Conservation (phyloP, 108 stramenopile species). For the Nannochloropsis granulata region DNA sequence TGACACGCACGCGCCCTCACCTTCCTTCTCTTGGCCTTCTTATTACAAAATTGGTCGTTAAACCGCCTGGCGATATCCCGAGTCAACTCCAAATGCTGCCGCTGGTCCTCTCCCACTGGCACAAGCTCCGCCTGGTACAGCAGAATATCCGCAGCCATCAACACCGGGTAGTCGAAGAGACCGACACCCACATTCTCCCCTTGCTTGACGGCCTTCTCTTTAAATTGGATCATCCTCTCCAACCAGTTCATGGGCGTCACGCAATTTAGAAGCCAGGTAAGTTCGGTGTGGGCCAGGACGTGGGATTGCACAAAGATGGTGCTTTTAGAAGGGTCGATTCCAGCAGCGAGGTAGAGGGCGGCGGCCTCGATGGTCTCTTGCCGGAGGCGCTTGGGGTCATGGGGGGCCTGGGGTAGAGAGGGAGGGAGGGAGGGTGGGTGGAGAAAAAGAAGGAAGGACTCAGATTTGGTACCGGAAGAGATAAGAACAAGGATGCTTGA, state of each 20-base stretch:
- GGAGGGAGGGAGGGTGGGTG: neutral
- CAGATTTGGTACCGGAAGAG: no score
- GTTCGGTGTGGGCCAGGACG: constrained; percentile 86
- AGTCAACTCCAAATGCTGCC: constrained; percentile 96
- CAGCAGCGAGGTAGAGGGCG: constrained; percentile 36
- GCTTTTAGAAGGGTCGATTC: constrained; percentile 36
- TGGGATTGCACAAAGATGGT: constrained; percentile 51
- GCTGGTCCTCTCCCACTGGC: constrained; percentile 94
- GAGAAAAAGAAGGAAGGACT: neutral
- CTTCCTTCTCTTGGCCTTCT: constrained; percentile 24
- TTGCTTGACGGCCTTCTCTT: constrained; percentile 86
- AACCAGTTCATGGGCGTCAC: constrained; percentile 94
- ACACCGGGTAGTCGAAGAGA: constrained; percentile 85
- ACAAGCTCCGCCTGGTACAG: constrained; percentile 90
- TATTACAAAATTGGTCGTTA: constrained; percentile 81
- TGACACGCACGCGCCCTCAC: neutral
- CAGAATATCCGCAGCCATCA: constrained; percentile 98
- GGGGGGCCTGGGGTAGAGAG: neutral
- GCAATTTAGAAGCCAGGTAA: constrained; percentile 93
- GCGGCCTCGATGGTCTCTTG: constrained; percentile 23
- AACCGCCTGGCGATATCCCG: constrained; percentile 89
- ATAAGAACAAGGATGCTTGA: no score
- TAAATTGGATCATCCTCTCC: constrained; percentile 99
- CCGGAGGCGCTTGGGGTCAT: neutral
- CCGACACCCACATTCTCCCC: constrained; percentile 59